Evolutionary conservation across 441 rosid genomes (phyloP), one percentile per base, ranked within the genome.

Genomic region (Corymbia calophylla): DNA sequence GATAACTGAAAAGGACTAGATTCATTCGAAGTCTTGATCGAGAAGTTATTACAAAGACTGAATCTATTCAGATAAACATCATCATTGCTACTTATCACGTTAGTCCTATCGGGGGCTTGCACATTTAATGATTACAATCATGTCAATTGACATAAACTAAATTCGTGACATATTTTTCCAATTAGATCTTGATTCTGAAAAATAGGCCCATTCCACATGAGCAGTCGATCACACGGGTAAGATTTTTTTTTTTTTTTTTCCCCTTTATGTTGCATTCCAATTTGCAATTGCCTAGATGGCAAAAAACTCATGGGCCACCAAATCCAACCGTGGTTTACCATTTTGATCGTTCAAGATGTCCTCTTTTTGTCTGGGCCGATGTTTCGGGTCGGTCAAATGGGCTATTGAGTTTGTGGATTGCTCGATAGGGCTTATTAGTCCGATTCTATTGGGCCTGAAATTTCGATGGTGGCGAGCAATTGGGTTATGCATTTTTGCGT

Each of bases 61-160:
- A 55, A 25, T 21, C 32, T 64, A 64, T 7, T 5, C n/a, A n/a
- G 35, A 29, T n/a, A 8, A 15, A n/a, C 8, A 14, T 64, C 35
- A 1, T 64, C 70, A 6, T 62, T 3, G 70, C 3, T 0, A 14
- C 15, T 29, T n/a, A 14, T 64, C 7, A 14, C 0, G 10, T 0
- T 17, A 3, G 35, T 13, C 35, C n/a, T 3, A 7, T 3, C 4
- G 9, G 35, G 8, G 25, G 19, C 4, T 15, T 0, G 4, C 19
- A 14, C 35, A 64, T n/a, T 64, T 7, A 64, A 29, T 64, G 9
- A 35, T 64, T 29, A 64, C 15, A 35, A 17, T 18, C 47, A 32
- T 1, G 13, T 32, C 11, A 4, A 32, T 32, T 13, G 25, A 68
- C 5, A 15, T n/a, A n/a, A 14, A 7, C 5, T 18, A 19, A 31